A percentile compares a stretch with the other conserved stretches of the same genome.
phyloP scores from a whole-genome alignment of 2,329 filamentous ascomycete species.

The Trichoderma koningiopsis region DNA sequence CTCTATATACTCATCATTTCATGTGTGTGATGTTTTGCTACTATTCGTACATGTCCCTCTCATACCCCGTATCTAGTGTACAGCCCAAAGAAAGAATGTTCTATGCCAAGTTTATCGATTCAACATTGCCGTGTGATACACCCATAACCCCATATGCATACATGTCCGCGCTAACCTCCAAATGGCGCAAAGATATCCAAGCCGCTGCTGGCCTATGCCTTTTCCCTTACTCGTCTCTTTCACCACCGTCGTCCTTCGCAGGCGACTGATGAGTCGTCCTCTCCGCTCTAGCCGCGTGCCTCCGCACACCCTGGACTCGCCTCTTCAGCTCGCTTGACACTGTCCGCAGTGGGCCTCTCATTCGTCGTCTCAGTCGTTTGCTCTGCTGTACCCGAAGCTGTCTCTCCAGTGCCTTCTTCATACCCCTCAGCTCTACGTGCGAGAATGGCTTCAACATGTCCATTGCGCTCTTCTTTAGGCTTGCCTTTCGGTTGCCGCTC shows the following conservation, averaged over 20 bases:
- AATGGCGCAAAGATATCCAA: neutral
- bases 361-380: neutral
- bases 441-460: conserved; percentile 37
- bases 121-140: neutral
- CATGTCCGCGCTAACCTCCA: neutral
- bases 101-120: conserved; percentile 8
- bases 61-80: neutral
- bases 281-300: neutral
- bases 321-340: neutral
- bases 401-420: conserved; percentile 31
- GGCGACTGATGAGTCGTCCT: neutral
- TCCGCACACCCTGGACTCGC: neutral
- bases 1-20: neutral
- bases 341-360: neutral
- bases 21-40: conserved; percentile 13
- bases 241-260: neutral
- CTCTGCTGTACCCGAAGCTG: conserved; percentile 23
- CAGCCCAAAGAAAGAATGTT: neutral
- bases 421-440: conserved; percentile 35
- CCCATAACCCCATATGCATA: neutral
- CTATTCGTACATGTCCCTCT: neutral
- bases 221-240: neutral
- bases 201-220: neutral
- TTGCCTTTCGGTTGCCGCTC: conserved; percentile 31
- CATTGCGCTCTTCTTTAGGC: conserved; percentile 36